Percentiles rank a stretch among this genome's conserved stretches.
phyloP scores from a whole-genome alignment of 2,329 filamentous ascomycete species.

The Fusarium sp. region DNA sequence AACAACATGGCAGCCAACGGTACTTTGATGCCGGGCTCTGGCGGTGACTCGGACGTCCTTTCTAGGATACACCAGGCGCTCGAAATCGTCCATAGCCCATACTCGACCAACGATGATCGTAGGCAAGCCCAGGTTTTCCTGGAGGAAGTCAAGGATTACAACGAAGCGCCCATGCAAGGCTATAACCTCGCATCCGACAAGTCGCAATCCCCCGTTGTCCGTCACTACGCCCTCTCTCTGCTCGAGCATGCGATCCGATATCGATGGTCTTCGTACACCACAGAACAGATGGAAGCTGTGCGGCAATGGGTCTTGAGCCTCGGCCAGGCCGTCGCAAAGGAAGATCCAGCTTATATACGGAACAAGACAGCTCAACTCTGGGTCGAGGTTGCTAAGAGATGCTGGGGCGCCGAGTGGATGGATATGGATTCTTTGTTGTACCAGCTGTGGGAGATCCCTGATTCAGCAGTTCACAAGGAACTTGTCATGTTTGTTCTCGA shows the following conservation, averaged over 20 bases:
- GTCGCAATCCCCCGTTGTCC: slow-evolving; percentile 81
- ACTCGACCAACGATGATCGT: slow-evolving; percentile 83
- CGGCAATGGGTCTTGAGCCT: slow-evolving; percentile 84
- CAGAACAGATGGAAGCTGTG: slow-evolving; percentile 75
- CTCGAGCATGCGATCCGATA: slow-evolving; percentile 92
- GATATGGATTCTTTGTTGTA: slow-evolving; percentile 91
- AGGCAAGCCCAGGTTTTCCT: slow-evolving; percentile 87
- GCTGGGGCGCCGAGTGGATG: slow-evolving; percentile 93
- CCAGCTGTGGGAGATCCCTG: slow-evolving; percentile 80
- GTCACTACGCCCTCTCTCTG: slow-evolving; percentile 93
- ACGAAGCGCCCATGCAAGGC: slow-evolving; percentile 85
- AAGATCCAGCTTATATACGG: slow-evolving; percentile 84
- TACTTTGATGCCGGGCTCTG: slow-evolving; percentile 50
- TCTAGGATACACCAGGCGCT: slow-evolving; percentile 85
- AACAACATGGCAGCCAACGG: slow-evolving; percentile 56
- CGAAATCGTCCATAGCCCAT: slow-evolving; percentile 85
- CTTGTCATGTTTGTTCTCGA: slow-evolving; percentile 91
- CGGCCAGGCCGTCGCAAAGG: slow-evolving; percentile 74
- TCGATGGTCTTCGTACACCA: slow-evolving; percentile 79
- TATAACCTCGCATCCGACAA: slow-evolving; percentile 83
- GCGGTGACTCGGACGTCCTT: slow-evolving; percentile 62
- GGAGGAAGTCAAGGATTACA: slow-evolving; percentile 83
- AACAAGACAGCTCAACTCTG: slow-evolving; percentile 96
- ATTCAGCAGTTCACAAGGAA: slow-evolving; percentile 77
- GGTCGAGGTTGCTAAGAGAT: slow-evolving; percentile 93